phyloP scores from a whole-genome alignment of 805 yeast species.

The Teunomyces funiuensis region DNA sequence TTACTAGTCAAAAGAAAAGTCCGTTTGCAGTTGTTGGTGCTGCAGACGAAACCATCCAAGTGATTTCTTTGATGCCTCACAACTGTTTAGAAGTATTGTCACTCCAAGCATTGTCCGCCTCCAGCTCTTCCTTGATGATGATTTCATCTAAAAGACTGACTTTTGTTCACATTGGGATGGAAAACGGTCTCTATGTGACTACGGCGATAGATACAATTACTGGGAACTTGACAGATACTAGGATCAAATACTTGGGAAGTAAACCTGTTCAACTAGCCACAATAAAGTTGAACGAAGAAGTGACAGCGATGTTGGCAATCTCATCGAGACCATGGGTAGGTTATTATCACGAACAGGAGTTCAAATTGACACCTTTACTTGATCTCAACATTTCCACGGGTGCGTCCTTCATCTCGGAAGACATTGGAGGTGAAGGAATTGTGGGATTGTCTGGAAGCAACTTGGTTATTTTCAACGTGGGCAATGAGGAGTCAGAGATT shows the following conservation, averaged over 20 bases:
- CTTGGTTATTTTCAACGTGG: conserved; percentile 57
- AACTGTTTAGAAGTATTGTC: conserved; percentile 60
- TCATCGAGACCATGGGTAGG: conserved; percentile 61
- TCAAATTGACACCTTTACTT: conserved; percentile 48
- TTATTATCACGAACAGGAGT: conserved; percentile 32
- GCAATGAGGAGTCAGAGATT: conserved; percentile 36
- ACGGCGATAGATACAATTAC: conserved; percentile 55
- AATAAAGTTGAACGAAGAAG: conserved; percentile 16
- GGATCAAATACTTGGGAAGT: conserved; percentile 73
- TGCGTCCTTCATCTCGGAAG: conserved; percentile 60
- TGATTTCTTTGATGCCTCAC: conserved; percentile 61
- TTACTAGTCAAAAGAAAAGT: conserved; percentile 43
- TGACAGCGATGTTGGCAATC: conserved; percentile 34
- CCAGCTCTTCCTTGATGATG: conserved; percentile 27
- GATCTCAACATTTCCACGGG: conserved; percentile 46
- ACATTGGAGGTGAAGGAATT: conserved; percentile 56
- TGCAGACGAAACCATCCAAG: conserved; percentile 66
- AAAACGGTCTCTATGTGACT: conserved; percentile 77
- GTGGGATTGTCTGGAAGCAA: conserved; percentile 58
- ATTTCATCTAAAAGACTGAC: conserved; percentile 12
- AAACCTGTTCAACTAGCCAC: conserved; percentile 53
- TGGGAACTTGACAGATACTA: conserved; percentile 61
- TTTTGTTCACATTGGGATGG: conserved; percentile 73
- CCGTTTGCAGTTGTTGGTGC: conserved; percentile 69
- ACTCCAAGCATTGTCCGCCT: conserved; percentile 64